These are phyloP conservation scores for Melanogaster broomeanus DNA, from an alignment of 768 basidiomycete genomes.

Conservation along the genomic window DNA sequence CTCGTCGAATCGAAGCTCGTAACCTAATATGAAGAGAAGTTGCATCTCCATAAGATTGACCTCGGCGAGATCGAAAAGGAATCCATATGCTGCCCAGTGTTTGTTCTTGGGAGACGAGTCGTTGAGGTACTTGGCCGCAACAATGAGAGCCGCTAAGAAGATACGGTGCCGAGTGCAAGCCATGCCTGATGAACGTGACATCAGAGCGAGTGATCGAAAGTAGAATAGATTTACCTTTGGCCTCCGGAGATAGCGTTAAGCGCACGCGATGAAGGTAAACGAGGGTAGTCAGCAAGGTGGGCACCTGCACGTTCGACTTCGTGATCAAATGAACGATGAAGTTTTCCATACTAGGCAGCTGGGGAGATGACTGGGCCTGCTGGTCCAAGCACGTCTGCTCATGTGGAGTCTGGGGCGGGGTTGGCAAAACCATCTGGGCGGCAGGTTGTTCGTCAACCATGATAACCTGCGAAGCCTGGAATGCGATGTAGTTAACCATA, in stretches of 20 bases:
- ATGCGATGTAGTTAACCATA: slow-evolving; percentile 86
- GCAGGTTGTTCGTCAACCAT: slow-evolving; percentile 53
- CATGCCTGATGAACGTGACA: slow-evolving; percentile 48
- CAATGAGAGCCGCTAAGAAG: slow-evolving; percentile 94
- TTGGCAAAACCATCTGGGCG: slow-evolving; percentile 45
- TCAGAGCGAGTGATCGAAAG: slow-evolving; percentile 9
- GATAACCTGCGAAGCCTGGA: slow-evolving; percentile 76
- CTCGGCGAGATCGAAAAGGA: slow-evolving; percentile 73
- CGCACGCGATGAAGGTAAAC: slow-evolving; percentile 90
- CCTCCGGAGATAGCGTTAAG: slow-evolving; percentile 74
- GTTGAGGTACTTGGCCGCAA: slow-evolving; percentile 96
- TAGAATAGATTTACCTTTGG: slow-evolving; percentile 64
- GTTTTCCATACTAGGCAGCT: slow-evolving; percentile 69
- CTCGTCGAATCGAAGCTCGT: slow-evolving; percentile 89
- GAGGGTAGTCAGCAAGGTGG: slow-evolving; percentile 88
- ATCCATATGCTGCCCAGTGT: slow-evolving; percentile 85
- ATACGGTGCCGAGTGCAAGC: slow-evolving; percentile 93
- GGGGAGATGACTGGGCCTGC: slow-evolving; percentile 18
- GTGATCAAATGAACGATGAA: slow-evolving; percentile 85
- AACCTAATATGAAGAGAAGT: slow-evolving; percentile 89
- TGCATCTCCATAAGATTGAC: slow-evolving; percentile 98
- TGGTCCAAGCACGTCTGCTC: slow-evolving; percentile 42
- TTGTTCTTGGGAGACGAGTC: slow-evolving; percentile 94
- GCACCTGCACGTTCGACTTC: slow-evolving; percentile 84
- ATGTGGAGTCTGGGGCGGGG: slow-evolving; percentile 70